These are phyloP conservation scores for Penicillium vulpinum DNA, from an alignment of 2,329 filamentous ascomycete genomes.

Conservation along the genomic window DNA sequence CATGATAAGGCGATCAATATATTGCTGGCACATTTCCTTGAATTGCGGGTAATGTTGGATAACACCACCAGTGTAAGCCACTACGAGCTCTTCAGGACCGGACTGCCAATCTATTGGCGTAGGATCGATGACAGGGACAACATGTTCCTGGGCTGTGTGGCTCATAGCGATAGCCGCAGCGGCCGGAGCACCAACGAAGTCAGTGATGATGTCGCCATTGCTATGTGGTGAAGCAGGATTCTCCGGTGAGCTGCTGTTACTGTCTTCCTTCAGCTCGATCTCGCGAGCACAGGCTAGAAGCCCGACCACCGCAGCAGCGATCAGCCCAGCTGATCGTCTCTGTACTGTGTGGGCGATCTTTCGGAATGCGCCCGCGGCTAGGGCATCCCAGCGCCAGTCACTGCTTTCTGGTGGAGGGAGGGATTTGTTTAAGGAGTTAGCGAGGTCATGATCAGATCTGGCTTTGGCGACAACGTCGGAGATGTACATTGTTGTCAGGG, in stretches of 20 bases:
- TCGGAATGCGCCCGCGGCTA: slow-evolving; percentile 61
- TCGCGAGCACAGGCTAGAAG: slow-evolving; percentile 69
- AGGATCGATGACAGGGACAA: slow-evolving; percentile 40
- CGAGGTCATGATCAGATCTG: slow-evolving; percentile 50
- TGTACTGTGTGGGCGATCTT: slow-evolving; percentile 70
- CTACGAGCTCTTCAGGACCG: slow-evolving; percentile 63
- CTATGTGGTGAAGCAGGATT: slow-evolving; percentile 29
- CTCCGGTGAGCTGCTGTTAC: slow-evolving; percentile 38
- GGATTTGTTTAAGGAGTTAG: slow-evolving; percentile 52
- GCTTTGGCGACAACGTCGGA: slow-evolving; percentile 65
- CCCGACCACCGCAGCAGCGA: slow-evolving; percentile 71
- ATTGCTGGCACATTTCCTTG: slow-evolving; percentile 66
- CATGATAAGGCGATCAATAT: slow-evolving; percentile 61
- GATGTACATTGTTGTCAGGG: slow-evolving; percentile 70
- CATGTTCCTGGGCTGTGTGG: slow-evolving; percentile 28
- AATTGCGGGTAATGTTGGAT: slow-evolving; percentile 79
- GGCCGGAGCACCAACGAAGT: slow-evolving; percentile 13
- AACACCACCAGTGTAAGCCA: slow-evolving; percentile 78
- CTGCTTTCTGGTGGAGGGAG: slow-evolving; percentile 50
- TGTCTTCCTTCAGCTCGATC: slow-evolving; percentile 50
- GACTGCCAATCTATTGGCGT: slow-evolving; percentile 43
- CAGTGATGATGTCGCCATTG: slow-evolving; percentile 24
- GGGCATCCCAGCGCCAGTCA: slow-evolving; percentile 63
- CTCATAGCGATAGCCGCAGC: slow-evolving; percentile 3
- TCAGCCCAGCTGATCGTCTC: slow-evolving; percentile 69